A percentile compares a stretch with the other conserved stretches of the same genome.
Conservation (phyloP, 176 grass and related monocot species). For the Oryza rufipogon region DNA sequence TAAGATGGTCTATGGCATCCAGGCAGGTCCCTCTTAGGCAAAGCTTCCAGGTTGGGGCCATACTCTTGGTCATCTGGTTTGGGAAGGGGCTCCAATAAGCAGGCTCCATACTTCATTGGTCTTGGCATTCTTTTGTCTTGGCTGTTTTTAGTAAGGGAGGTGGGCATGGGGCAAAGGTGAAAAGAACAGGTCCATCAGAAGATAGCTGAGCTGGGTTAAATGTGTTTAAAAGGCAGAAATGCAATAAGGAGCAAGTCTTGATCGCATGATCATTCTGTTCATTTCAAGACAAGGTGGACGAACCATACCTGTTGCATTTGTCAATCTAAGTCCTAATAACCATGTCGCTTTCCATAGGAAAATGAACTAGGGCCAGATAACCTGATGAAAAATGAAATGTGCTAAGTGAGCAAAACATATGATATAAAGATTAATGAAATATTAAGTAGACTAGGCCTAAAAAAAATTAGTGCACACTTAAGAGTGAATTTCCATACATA, state of each 20-base stretch:
- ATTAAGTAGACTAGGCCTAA: conserved; percentile 10
- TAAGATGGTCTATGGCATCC: conserved; percentile 52
- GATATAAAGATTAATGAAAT: conserved; percentile 6
- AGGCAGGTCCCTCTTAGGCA: conserved; percentile 53
- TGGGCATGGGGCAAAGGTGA: conserved; percentile 50
- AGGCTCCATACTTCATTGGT: conserved; percentile 69
- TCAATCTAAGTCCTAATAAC: conserved; percentile 56
- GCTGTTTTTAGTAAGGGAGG: conserved; percentile 48
- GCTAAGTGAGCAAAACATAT: conserved; percentile 13
- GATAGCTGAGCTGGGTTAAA: conserved; percentile 61
- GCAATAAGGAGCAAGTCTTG: conserved; percentile 38
- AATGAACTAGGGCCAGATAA: conserved; percentile 60
- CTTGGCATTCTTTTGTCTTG: conserved; percentile 46
- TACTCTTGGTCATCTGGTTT: conserved; percentile 77
- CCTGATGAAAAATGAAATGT: conserved; percentile 39
- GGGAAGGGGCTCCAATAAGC: conserved; percentile 69
- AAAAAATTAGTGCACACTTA: conserved; percentile 1
- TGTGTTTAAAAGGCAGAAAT: conserved; percentile 52
- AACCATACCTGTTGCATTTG: conserved; percentile 54
- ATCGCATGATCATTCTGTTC: conserved; percentile 38
- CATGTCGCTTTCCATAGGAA: conserved; percentile 70
- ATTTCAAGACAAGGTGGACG: conserved; percentile 40
- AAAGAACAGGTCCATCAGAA: conserved; percentile 64
- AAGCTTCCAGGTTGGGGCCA: conserved; percentile 66
- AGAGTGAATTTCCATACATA: not conserved